Percentiles rank a stretch among this genome's conserved stretches.
Conservation (phyloP, 2,329 filamentous ascomycete genomes). For the Cytospora mali region DNA sequence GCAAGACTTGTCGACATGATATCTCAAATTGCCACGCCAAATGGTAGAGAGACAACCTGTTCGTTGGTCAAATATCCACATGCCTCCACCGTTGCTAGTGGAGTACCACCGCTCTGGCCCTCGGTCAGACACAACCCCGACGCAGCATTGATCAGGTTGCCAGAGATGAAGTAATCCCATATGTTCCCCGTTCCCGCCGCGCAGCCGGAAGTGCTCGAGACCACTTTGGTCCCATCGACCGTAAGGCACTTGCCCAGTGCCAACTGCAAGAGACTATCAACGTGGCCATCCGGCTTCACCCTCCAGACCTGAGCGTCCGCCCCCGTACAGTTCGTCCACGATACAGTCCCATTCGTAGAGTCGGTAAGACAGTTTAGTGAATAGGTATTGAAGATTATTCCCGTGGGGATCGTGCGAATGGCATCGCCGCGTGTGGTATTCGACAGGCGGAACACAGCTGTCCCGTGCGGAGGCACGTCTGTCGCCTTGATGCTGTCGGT, state of each 20-base stretch:
- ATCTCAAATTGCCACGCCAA: constrained; percentile 36
- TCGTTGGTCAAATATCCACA: constrained; percentile 44
- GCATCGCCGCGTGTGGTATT: constrained; percentile 32
- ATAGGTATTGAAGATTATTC: constrained; percentile 53
- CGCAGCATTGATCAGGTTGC: constrained; percentile 44
- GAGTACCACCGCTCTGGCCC: constrained; percentile 27
- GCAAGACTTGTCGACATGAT: neutral
- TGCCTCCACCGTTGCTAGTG: constrained; percentile 31
- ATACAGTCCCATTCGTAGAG: constrained; percentile 32
- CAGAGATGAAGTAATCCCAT: constrained; percentile 48
- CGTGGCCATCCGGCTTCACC: constrained; percentile 36
- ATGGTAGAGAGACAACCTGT: constrained; percentile 51
- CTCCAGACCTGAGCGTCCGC: constrained; percentile 48
- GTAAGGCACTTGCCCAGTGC: constrained; percentile 39
- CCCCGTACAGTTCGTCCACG: constrained; percentile 42
- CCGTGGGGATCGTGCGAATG: constrained; percentile 43
- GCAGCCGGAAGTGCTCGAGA: constrained; percentile 28
- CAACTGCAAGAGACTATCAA: constrained; percentile 42
- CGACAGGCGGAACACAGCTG: constrained; percentile 46
- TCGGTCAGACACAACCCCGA: constrained; percentile 45
- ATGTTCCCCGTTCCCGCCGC: constrained; percentile 34
- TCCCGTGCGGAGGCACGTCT: constrained; percentile 42
- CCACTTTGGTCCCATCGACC: constrained; percentile 29
- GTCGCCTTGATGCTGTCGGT: constrained; percentile 34
- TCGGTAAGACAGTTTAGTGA: constrained; percentile 48